Percentiles rank a stretch among this genome's conserved stretches.
Conservation (phyloP, 1,284 basidiomycete species). For the Heterobasidion parviporum region DNA sequence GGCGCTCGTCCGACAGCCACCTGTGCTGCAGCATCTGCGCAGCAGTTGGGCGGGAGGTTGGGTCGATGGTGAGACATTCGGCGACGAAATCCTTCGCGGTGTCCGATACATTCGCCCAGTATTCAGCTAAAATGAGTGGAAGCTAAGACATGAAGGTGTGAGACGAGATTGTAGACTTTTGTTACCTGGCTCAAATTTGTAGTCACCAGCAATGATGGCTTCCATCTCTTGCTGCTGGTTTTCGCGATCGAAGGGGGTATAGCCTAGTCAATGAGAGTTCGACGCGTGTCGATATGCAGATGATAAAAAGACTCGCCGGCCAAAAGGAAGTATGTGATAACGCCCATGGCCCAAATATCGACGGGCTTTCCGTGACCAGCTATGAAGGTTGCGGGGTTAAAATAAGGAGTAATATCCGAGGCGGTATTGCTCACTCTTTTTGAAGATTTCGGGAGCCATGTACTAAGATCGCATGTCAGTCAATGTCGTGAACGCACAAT, state of each 20-base stretch:
- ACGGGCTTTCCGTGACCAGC: constrained; percentile 94
- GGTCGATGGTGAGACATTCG: constrained; percentile 80
- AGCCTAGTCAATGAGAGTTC: constrained; percentile 32
- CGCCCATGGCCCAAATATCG: constrained; percentile 96
- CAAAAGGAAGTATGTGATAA: constrained; percentile 92
- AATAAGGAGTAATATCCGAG: constrained; percentile 2
- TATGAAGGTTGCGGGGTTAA: constrained; percentile 18
- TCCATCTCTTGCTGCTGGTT: constrained; percentile 85
- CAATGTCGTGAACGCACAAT: neutral
- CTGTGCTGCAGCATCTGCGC: constrained; percentile 63
- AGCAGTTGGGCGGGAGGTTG: constrained; percentile 69
- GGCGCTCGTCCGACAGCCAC: constrained; percentile 67
- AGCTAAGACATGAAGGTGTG: constrained; percentile 1
- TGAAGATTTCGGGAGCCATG: constrained; percentile 99
- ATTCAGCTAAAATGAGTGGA: constrained; percentile 41
- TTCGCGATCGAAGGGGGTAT: constrained; percentile 92
- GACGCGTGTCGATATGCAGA: neutral
- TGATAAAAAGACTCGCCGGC: constrained; percentile 36
- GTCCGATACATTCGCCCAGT: constrained; percentile 80
- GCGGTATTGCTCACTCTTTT: constrained; percentile 55
- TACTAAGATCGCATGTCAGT: constrained; percentile 42
- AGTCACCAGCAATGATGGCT: constrained; percentile 88
- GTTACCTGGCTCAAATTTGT: constrained; percentile 77
- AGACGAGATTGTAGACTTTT: neutral
- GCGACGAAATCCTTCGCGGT: constrained; percentile 79